Evolutionary conservation across 306 rosid genomes (phyloP).

Genomic region (Leucaena leucocephala): DNA sequence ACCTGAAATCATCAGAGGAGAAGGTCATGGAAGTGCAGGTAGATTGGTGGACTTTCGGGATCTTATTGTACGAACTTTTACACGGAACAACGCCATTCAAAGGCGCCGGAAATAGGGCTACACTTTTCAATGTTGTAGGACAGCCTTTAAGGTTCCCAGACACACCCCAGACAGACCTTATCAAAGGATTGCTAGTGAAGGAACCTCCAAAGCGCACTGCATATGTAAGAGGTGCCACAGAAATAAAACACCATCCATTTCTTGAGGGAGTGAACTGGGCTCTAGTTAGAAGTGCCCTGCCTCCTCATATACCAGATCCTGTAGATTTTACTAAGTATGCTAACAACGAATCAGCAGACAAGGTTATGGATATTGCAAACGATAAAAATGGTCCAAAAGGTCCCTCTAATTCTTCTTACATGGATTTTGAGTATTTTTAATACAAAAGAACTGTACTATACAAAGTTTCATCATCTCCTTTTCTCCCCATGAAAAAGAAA

Average conservation of each 20-base stretch:
- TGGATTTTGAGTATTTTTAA: constrained; percentile 67
- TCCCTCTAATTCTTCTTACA: constrained; percentile 33
- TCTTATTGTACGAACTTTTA: constrained; percentile 79
- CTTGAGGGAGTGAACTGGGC: constrained; percentile 96
- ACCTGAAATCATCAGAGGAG: constrained; percentile 90
- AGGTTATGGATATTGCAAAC: constrained; percentile 33
- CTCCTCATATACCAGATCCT: constrained; percentile 80
- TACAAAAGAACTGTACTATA: constrained; percentile 31
- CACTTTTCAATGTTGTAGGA: constrained; percentile 82
- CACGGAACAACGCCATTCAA: constrained; percentile 92
- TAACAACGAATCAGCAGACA: constrained; percentile 46
- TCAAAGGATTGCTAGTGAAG: constrained; percentile 73
- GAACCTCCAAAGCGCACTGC: constrained; percentile 88
- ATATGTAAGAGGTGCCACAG: constrained; percentile 84
- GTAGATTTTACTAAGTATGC: constrained; percentile 71
- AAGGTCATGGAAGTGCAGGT: constrained; percentile 97
- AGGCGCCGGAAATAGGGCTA: constrained; percentile 79
- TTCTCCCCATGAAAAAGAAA: constrained; percentile 14
- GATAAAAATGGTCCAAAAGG: constrained; percentile 16
- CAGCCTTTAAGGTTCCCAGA: constrained; percentile 89
- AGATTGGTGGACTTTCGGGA: constrained; percentile 98
- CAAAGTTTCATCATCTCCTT: constrained; percentile 30
- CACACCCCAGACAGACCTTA: constrained; percentile 66
- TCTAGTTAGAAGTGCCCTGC: constrained; percentile 75
- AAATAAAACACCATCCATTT: constrained; percentile 86